Evolutionary conservation across 2,329 filamentous ascomycete genomes (phyloP), one percentile per base, ranked within the genome.

Genomic region (Pseudofabraea citricarpa): DNA sequence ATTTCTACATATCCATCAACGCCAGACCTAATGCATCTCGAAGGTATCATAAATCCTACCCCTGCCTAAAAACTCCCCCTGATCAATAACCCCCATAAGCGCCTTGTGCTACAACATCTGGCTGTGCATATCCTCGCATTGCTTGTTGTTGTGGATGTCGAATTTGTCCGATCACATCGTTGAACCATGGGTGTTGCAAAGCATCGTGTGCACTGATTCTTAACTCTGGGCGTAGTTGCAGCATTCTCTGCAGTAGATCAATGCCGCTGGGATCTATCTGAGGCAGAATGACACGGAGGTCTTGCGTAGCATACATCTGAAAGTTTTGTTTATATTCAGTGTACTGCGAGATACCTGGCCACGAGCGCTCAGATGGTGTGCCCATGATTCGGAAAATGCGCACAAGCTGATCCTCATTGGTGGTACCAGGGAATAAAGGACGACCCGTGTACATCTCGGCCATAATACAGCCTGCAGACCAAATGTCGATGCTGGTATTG

Each of bases 401-500:
- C 51, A 95, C 78, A 40, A 97, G 83, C 65, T 98, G 93, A 62
- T 98, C 93, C 66, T 98, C 93, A 64, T 98, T 98, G 27, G 93
- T 96, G 2, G 93, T 98, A 46, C 93, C 93, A 0, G 93, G 93
- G 70, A 98, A 98, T 6, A 98, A 77, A 0, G 93, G 93, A 15
- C 93, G 80, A 4, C 93, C 93, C 0, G 91, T 96, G 66, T 94
- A 97, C 90, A 98, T 96, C 69, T 98, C 93, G 8, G 93, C 93
- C 93, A 98, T 97, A 73, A 98, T 98, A 66, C 93, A 98, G 44
- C 93, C 93, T 6, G 93, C 93, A 6, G 89, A 95, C 93, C 93
- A 98, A 63, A 98, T 97, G 61, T 98, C 93, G 64, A 98, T 97
- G 68, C 89, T 95, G n/a, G 93, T 98, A 69, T 95, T 98, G 72